Evolutionary conservation across 2,329 filamentous ascomycete genomes (phyloP).

Genomic region (Elsinoe australis): DNA sequence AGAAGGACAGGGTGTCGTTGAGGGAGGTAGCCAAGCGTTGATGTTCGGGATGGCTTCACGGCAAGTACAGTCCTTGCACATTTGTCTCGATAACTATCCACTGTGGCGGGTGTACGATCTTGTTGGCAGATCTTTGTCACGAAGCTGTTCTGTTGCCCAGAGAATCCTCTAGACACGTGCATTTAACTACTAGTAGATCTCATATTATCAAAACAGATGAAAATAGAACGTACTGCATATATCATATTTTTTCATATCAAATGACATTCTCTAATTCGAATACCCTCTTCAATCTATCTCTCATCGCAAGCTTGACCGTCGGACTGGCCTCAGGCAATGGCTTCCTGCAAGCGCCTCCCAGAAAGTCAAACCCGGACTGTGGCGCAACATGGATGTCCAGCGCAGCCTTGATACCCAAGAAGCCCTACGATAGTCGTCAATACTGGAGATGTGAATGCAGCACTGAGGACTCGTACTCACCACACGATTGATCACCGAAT

Average conservation of each 20-base stretch:
- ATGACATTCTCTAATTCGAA: background rate
- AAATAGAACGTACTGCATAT: background rate
- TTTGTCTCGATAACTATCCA: too few species aligned
- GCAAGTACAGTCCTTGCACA: too few species aligned
- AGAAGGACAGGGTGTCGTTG: background rate
- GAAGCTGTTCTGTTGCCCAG: too few species aligned
- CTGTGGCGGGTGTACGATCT: too few species aligned
- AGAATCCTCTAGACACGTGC: too few species aligned
- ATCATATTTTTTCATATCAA: background rate
- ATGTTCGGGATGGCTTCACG: background rate
- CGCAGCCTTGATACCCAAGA: background rate
- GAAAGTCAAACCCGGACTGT: background rate
- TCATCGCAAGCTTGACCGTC: background rate
- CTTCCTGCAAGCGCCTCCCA: background rate
- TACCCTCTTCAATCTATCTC: background rate
- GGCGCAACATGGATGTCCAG: background rate
- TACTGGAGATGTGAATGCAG: background rate
- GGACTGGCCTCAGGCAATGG: background rate
- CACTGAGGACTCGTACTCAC: too few species aligned
- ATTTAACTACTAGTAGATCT: too few species aligned
- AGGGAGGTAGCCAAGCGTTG: background rate
- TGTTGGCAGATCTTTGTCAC: too few species aligned
- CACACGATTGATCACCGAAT: background rate
- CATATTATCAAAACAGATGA: too few species aligned
- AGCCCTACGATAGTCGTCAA: background rate